A percentile compares a stretch with the other conserved stretches of the same genome.
Evolutionary conservation across 192 early-diverging fungal species (phyloP).

Genomic region (Phlyctochytrium planicorne): DNA sequence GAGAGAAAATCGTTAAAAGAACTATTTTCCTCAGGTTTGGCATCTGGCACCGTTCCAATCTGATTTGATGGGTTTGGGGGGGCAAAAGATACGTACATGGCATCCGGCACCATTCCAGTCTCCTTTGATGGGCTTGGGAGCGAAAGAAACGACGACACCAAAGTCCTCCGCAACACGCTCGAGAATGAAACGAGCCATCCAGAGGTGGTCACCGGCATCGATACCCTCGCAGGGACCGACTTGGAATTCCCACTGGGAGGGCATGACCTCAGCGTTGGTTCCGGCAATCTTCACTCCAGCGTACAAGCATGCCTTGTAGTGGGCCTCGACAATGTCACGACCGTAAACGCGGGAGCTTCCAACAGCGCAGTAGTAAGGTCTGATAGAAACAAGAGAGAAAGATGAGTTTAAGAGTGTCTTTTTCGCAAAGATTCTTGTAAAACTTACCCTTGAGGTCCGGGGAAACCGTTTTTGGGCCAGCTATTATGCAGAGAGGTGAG

Average conservation of each 20-base stretch:
- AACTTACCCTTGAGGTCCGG: slow-evolving; percentile 58
- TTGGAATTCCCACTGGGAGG: slow-evolving; percentile 58
- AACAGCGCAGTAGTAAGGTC: slow-evolving; percentile 57
- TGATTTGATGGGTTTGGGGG: too few species aligned
- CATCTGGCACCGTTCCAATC: too few species aligned
- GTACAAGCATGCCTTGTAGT: slow-evolving; percentile 56
- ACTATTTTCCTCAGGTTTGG: too few species aligned
- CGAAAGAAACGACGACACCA: slow-evolving; percentile 51
- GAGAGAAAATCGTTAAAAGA: too few species aligned
- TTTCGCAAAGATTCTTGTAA: too few species aligned
- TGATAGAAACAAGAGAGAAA: too few species aligned
- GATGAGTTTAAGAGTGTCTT: too few species aligned
- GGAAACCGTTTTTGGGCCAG: slow-evolving; percentile 58
- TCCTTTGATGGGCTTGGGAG: slow-evolving; percentile 59
- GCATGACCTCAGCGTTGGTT: slow-evolving; percentile 56
- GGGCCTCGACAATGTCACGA: slow-evolving; percentile 58
- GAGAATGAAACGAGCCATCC: slow-evolving; percentile 51
- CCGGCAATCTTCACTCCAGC: slow-evolving; percentile 57
- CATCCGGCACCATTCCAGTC: slow-evolving; percentile 64
- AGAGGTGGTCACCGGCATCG: slow-evolving; percentile 55
- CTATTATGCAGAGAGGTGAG: too few species aligned
- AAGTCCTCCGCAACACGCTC: slow-evolving; percentile 61
- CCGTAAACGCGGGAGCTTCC: slow-evolving; percentile 53
- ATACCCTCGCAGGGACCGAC: slow-evolving; percentile 59
- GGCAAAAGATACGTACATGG: too few species aligned